These are phyloP conservation scores for Lagenidium sp. DNA, from an alignment of 352 stramenopile species.

Conservation along the genomic window DNA sequence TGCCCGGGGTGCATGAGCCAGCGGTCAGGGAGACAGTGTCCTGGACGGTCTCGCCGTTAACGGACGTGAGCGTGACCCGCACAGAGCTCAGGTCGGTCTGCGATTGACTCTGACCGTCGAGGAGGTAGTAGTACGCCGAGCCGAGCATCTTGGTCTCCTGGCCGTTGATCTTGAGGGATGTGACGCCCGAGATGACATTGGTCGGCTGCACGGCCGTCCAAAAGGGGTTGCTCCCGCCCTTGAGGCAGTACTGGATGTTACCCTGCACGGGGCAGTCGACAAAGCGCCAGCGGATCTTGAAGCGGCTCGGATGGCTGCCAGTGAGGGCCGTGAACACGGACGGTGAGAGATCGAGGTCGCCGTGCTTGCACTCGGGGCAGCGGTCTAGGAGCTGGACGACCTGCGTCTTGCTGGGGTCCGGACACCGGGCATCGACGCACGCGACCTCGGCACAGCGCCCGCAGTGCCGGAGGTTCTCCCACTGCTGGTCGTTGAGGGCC, in stretches of 20 bases:
- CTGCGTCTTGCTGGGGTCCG: conserved; percentile 24
- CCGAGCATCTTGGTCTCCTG: conserved; percentile 39
- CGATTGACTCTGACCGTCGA: conserved; percentile 17
- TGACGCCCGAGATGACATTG: conserved; percentile 33
- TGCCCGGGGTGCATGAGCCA: conserved; percentile 28
- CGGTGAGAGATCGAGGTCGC: conserved; percentile 52
- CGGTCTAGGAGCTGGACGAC: conserved; percentile 60
- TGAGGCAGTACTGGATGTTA: conserved; percentile 62
- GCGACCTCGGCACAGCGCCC: conserved; percentile 57
- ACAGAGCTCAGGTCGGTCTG: conserved; percentile 44
- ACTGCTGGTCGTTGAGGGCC: conserved; percentile 64
- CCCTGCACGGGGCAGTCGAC: conserved; percentile 50
- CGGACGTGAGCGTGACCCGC: conserved; percentile 14
- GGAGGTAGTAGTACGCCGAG: conserved; percentile 62
- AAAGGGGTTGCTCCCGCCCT: conserved; percentile 45
- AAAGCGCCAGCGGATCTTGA: conserved; percentile 55
- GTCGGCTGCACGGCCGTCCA: conserved; percentile 58
- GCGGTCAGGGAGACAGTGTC: conserved; percentile 40
- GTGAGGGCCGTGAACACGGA: conserved; percentile 64
- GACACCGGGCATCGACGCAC: conserved; percentile 41
- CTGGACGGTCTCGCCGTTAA: conserved; percentile 34
- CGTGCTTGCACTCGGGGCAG: conserved; percentile 63
- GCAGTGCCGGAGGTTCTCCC: conserved; percentile 42
- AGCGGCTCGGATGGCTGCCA: conserved; percentile 37
- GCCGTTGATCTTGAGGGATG: conserved; percentile 53